These are phyloP conservation scores for Mucor saturninus DNA, from an alignment of 371 early-diverging fungal species.

Conservation along the genomic window DNA sequence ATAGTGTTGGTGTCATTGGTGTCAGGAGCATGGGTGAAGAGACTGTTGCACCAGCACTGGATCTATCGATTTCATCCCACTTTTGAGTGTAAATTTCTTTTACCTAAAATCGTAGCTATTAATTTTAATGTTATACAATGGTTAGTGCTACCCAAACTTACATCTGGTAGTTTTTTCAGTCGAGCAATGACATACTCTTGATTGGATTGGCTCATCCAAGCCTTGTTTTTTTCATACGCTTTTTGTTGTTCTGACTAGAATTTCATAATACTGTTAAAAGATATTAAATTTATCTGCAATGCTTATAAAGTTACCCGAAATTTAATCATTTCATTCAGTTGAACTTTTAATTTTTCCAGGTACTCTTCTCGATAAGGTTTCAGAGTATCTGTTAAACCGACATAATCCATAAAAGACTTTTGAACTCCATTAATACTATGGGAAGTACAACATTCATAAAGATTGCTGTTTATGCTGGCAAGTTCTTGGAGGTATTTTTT, in stretches of 20 bases:
- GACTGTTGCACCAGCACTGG: conserved; percentile 12
- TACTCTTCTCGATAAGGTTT: conserved; percentile 11
- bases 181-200: conserved; percentile 25
- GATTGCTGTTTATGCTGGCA: conserved; percentile 9
- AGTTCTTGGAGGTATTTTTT: conserved; percentile 19
- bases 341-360: conserved; percentile 14
- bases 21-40: conserved; percentile 27
- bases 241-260: conserved; percentile 29
- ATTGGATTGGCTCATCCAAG: conserved; percentile 28
- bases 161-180: conserved; percentile 26
- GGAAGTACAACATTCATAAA: conserved; percentile 9
- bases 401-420: conserved; percentile 22
- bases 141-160: conserved; percentile 9
- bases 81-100: conserved; percentile 29
- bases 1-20: conserved; percentile 10
- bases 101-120: conserved; percentile 8
- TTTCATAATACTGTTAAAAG: neutral
- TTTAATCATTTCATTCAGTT: conserved; percentile 16
- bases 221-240: conserved; percentile 21
- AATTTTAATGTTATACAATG: conserved; percentile 1
- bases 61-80: conserved; percentile 38
- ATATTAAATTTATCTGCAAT: neutral
- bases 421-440: conserved; percentile 17
- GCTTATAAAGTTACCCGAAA: conserved; percentile 20
- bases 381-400: conserved; percentile 14